phyloP scores from a whole-genome alignment of 164 flowering plant species.

The Paratinospora sagittata region DNA sequence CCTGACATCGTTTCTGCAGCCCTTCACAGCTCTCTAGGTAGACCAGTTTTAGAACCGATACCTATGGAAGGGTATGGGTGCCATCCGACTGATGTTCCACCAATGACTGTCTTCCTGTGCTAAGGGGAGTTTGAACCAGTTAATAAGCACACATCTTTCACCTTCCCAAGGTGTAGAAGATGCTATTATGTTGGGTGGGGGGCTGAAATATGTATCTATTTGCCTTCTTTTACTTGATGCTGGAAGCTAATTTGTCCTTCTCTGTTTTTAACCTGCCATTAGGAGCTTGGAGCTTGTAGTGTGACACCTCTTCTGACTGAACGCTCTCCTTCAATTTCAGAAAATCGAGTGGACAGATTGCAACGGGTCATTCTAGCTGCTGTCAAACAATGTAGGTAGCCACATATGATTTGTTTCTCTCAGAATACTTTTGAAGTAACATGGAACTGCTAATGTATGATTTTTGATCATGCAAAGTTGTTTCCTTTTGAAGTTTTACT shows the following conservation, averaged over 20 bases:
- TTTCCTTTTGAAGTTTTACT: neutral
- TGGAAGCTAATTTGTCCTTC: constrained; percentile 4
- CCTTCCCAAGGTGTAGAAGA: neutral
- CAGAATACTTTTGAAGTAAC: neutral
- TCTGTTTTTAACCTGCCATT: neutral
- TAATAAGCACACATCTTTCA: neutral
- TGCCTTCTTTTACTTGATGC: neutral
- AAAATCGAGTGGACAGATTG: constrained; percentile 73
- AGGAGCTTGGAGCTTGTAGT: constrained; percentile 92
- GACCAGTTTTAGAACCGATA: no score
- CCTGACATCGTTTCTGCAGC: no score
- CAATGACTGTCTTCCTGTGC: no score
- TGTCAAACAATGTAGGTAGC: constrained; percentile 65
- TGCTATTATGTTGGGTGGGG: neutral
- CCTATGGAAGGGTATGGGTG: no score
- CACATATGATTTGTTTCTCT: constrained; percentile 2
- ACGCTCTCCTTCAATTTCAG: constrained; percentile 70
- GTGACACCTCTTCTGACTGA: constrained; percentile 87
- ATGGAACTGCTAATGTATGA: neutral
- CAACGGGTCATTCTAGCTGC: constrained; percentile 76
- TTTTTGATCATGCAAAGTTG: neutral
- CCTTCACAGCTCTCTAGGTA: no score
- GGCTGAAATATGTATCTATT: neutral
- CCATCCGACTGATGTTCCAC: no score
- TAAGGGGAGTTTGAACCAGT: no score